Evolutionary conservation across 192 early-diverging fungal species (phyloP).

Genomic region (Backusella tuberculispora): DNA sequence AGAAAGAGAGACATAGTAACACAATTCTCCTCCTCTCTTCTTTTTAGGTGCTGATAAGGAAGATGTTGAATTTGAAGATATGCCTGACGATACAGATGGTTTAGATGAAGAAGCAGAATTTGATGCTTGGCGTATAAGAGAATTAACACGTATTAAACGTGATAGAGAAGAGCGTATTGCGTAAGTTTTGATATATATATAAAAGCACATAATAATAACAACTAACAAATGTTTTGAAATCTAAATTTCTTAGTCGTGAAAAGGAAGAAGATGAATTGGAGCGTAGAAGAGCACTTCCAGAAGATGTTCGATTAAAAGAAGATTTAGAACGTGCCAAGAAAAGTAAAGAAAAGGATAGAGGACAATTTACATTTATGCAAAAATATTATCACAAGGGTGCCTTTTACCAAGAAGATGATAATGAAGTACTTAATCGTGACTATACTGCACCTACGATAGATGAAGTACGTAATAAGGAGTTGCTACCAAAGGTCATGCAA

Average conservation of each 20-base stretch:
- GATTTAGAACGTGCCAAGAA: constrained; percentile 66
- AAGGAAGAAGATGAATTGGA: constrained; percentile 80
- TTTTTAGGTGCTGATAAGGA: constrained; percentile 47
- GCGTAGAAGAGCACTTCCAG: constrained; percentile 78
- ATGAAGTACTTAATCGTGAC: constrained; percentile 65
- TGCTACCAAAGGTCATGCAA: constrained; percentile 86
- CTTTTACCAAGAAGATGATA: constrained; percentile 69
- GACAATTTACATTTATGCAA: constrained; percentile 66
- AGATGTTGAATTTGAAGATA: constrained; percentile 41
- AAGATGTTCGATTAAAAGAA: constrained; percentile 76
- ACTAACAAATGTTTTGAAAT: not conserved
- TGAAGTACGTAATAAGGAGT: constrained; percentile 62
- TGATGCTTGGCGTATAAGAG: constrained; percentile 90
- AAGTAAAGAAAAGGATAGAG: constrained; percentile 64
- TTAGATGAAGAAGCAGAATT: constrained; percentile 87
- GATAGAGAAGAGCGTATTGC: constrained; percentile 77
- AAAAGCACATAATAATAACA: not conserved
- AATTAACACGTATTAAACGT: constrained; percentile 86
- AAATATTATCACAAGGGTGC: constrained; percentile 91
- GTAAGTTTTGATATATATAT: constrained; percentile 41
- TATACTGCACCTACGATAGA: constrained; percentile 75
- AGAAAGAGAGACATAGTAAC: constrained; percentile 23
- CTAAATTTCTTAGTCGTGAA: constrained; percentile 55
- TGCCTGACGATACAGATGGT: constrained; percentile 92
- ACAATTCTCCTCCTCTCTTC: constrained; percentile 41